Evolutionary conservation across 31 red algal genomes (phyloP).

Genomic region (Endocladia muricata): DNA sequence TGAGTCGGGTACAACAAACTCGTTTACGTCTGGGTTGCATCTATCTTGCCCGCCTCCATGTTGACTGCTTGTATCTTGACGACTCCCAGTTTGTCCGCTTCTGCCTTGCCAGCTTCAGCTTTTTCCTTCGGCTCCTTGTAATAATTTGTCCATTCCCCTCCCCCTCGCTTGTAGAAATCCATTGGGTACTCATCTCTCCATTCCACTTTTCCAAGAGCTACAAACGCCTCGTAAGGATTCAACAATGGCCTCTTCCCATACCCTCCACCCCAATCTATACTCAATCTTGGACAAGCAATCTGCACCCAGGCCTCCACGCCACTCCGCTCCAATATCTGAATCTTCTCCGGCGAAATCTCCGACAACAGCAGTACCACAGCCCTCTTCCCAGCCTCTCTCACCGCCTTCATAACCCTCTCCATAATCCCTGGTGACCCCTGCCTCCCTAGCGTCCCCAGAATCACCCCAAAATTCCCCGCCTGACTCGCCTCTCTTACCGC

Average conservation of each 20-base stretch:
- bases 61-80: no score
- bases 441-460: conserved; percentile 94
- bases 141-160: conserved; percentile 95
- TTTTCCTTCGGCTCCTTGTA: conserved; percentile 49
- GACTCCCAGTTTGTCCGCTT: no score
- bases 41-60: no score
- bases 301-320: conserved; percentile 97
- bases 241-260: conserved; percentile 68
- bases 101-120: no score
- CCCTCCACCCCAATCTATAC: conserved; percentile 94
- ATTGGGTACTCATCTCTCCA: conserved; percentile 93
- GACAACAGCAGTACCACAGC: conserved; percentile 76
- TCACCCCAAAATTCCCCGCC: conserved; percentile 70
- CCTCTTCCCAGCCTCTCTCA: conserved; percentile 37
- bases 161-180: conserved; percentile 96
- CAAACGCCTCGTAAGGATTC: conserved; percentile 84
- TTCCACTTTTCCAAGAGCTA: conserved; percentile 71
- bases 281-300: conserved; percentile 95
- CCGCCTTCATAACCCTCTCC: conserved; percentile 27
- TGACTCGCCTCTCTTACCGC: conserved; percentile 51
- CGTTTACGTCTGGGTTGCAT: no score
- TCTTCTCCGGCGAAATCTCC: conserved; percentile 83
- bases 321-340: conserved; percentile 42
- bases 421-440: conserved; percentile 92
- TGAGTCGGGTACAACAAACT: no score